Evolutionary conservation across 768 basidiomycete species (phyloP), one percentile per base, ranked within the genome.

Genomic region (Trametes villosa): DNA sequence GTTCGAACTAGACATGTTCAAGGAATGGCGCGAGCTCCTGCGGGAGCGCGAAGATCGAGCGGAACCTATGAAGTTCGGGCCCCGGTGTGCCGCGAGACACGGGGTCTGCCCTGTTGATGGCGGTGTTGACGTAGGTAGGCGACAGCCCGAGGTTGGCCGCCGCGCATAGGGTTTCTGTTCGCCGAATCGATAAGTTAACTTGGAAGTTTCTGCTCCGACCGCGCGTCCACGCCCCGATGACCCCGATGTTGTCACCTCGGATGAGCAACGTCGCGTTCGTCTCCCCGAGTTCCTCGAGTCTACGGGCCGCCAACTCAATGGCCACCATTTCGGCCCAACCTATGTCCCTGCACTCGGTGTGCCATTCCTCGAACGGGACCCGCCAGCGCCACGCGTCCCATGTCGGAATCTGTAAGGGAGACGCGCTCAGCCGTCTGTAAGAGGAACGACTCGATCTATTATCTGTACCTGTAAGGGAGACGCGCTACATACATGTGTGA

Each of bases 311-410:
- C 8, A 41, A 17, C 18, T 41, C 40, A 6, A 41, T 41, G 15
- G 40, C 40, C 9, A 41, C 15, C 40, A 41, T 41, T 17, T 41
- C 40, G 5, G 40, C 40, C 40, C 50, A 45, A 34, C 33, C 33
- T 7, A 60, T 58, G 57, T 58, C 49, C 11, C 54, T 8, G 5
- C 45, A 30, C 7, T 46, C 20, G 7, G n/a, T 12, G 18, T 36
- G 20, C 49, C 41, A 34, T 15, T 36, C 27, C 50, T 0, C 40
- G 4, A 22, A 3, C 2, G 31, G 50, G 9, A 42, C 54, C 7
- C 5, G 13, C 53, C 53, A 54, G 18, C 24, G 30, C 57, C 49
- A 58, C 20, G 57, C 57, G 13, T 48, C 48, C 47, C 57, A 51
- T n/a, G n/a, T n/a, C n/a, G n/a, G n/a, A n/a, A n/a, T n/a, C n/a